Evolutionary conservation across 495 filamentous ascomycete species (phyloP).

Genomic region (Penicillium alfredii): DNA sequence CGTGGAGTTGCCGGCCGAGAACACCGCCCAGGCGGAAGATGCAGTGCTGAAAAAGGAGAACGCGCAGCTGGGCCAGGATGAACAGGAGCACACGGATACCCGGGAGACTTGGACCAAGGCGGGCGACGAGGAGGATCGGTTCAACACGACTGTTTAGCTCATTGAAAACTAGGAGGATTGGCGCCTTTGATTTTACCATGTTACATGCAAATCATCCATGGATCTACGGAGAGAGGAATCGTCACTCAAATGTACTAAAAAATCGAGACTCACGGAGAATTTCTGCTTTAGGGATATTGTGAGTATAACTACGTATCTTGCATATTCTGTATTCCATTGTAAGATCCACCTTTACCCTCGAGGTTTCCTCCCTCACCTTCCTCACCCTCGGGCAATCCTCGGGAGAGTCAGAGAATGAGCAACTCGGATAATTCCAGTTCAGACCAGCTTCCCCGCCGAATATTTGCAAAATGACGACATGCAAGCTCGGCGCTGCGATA

Average conservation of each 20-base stretch:
- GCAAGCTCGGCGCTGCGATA: conserved; percentile 14
- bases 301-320: too few relatives aligned
- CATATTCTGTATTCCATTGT: too few relatives aligned
- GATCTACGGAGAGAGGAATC: not conserved
- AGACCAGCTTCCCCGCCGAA: conserved; percentile 16
- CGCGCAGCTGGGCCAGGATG: conserved; percentile 30
- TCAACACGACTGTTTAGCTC: conserved; percentile 39
- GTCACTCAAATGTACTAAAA: conserved; percentile 15
- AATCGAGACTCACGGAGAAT: conserved; percentile 11
- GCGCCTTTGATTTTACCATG: too few relatives aligned
- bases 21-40: conserved; percentile 33
- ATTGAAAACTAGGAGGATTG: conserved; percentile 1
- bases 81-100: conserved; percentile 31
- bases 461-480: too few relatives aligned
- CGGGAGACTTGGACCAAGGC: conserved; percentile 38
- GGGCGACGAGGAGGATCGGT: conserved; percentile 39
- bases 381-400: conserved; percentile 18
- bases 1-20: conserved; percentile 13
- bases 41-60: conserved; percentile 32
- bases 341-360: too few relatives aligned
- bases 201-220: too few relatives aligned
- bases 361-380: too few relatives aligned
- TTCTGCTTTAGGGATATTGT: too few relatives aligned
- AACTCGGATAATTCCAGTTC: conserved; percentile 15
- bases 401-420: conserved; percentile 3